Conservation (phyloP, 768 basidiomycete genomes). For the Psilocybe tampanensis region DNA sequence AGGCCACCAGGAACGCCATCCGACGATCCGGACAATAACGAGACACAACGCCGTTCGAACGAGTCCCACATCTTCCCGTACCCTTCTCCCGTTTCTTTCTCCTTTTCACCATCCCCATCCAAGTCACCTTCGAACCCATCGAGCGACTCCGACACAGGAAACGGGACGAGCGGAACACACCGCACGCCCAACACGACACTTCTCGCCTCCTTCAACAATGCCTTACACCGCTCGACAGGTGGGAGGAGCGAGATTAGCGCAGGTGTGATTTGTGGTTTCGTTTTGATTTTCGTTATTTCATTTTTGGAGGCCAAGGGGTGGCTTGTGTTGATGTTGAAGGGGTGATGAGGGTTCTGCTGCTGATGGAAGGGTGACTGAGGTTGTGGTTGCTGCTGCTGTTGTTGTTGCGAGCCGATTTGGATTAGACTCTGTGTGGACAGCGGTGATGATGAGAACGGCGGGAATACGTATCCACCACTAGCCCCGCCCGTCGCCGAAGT, state of each 20-base stretch:
- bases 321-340: neutral
- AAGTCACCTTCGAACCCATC: neutral
- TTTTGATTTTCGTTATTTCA: neutral
- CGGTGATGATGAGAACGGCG: neutral
- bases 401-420: too few relatives aligned
- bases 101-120: neutral
- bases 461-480: neutral
- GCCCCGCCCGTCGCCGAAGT: neutral
- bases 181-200: constrained; percentile 23
- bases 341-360: neutral
- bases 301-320: neutral
- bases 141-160: neutral
- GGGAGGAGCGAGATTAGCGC: constrained; percentile 39
- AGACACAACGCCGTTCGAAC: neutral
- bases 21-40: neutral
- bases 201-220: constrained; percentile 27
- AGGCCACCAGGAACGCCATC: neutral
- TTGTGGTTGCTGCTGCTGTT: too few relatives aligned
- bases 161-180: constrained; percentile 21
- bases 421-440: too few relatives aligned
- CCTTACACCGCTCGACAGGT: constrained; percentile 23
- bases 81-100: neutral
- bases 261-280: constrained; percentile 31
- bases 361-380: too few relatives aligned
- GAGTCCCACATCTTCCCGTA: neutral